These are phyloP conservation scores for Phytopythium boreale DNA, from an alignment of 352 stramenopile genomes.

Conservation along the genomic window DNA sequence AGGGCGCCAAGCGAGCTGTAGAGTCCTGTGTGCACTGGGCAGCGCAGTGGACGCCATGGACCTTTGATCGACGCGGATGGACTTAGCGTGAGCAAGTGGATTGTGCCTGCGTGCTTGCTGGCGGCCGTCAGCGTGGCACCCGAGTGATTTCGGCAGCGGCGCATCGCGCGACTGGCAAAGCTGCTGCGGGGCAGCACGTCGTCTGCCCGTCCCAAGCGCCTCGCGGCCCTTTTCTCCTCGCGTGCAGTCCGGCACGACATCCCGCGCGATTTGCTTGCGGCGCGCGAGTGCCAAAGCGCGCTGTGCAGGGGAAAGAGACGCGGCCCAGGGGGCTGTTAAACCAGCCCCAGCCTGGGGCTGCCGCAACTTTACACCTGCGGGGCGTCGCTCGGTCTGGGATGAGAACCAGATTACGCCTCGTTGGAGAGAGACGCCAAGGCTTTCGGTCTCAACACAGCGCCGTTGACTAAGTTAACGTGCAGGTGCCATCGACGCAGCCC, in stretches of 20 bases:
- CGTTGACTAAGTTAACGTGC: neutral
- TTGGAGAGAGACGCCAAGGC: too few relatives aligned
- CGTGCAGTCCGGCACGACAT: neutral
- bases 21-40: too few relatives aligned
- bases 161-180: neutral
- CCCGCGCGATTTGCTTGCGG: neutral
- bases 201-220: neutral
- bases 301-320: neutral
- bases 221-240: conserved; percentile 1
- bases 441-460: neutral
- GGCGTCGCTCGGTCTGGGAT: neutral
- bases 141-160: neutral
- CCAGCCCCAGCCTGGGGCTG: neutral
- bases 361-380: neutral
- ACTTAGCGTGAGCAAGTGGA: too few relatives aligned
- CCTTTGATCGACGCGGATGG: too few relatives aligned
- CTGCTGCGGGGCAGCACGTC: neutral
- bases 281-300: neutral
- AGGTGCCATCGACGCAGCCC: too few relatives aligned
- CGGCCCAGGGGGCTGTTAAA: neutral
- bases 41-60: too few relatives aligned
- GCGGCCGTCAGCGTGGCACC: too few relatives aligned
- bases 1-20: too few relatives aligned
- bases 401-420: neutral
- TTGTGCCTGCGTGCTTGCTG: too few relatives aligned